Evolutionary conservation across 176 grass and related monocot genomes (phyloP), one percentile per base, ranked within the genome.

Genomic region (Triticum aestivum): DNA sequence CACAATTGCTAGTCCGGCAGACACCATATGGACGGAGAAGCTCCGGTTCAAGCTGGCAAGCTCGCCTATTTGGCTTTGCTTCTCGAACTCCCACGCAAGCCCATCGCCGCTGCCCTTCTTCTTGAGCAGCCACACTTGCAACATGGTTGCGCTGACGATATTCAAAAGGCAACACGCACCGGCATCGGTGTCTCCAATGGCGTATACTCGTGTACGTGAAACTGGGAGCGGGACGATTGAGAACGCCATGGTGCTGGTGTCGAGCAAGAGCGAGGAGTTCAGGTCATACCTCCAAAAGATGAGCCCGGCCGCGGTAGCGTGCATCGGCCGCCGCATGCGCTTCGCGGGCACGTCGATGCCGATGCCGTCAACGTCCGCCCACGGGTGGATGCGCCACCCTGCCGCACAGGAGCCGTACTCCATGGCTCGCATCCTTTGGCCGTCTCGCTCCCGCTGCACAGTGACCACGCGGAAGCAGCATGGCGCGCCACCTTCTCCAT

Each of bases 61-160:
- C 0, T 13, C 3, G 0, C 11, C 45, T 47, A 47, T 11, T 13
- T 47, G 45, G 45, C 11, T 47, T 13, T 47, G 45, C 45, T 47
- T 47, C 45, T 47, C 45, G 0, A 41, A 59, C 26, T 45, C 54
- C 82, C 82, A 63, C 23, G 23, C 52, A 12, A 1, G 15, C 15
- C 52, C 39, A 42, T 0, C 4, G 33, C 9, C 15, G 5, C 23
- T 54, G 32, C 37, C 69, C 4, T 74, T 27, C 54, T 74, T 35
- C 32, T 39, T 38, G 59, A 84, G 69, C 34, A 84, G 2, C 82
- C 82, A 84, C 82, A 84, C 9, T 44, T 84, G 82, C 37, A 62
- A 12, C 61, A 37, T 54, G 73, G 52, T 18, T 2, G 52, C 18
- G 26, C 82, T 54, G 62, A 32, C 56, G 30, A 84, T 54, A 24